These are phyloP conservation scores for Metschnikowia colocasiae DNA, from an alignment of 805 yeast species.

Conservation along the genomic window DNA sequence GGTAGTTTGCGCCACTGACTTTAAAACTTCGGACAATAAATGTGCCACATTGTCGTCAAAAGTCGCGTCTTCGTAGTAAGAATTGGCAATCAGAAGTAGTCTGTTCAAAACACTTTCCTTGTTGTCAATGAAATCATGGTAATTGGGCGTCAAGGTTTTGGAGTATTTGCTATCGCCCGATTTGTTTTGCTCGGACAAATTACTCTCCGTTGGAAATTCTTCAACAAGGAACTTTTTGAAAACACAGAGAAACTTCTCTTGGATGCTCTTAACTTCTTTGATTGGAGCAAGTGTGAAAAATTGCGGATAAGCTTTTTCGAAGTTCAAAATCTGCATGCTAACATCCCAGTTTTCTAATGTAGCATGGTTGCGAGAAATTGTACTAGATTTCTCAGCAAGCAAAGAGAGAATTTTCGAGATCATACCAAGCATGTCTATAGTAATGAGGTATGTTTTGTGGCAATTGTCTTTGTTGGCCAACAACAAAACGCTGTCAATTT, in stretches of 20 bases:
- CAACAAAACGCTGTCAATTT: constrained; percentile 32
- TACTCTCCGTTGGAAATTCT: constrained; percentile 25
- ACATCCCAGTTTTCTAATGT: constrained; percentile 43
- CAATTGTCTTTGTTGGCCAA: constrained; percentile 9
- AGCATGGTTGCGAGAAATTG: constrained; percentile 42
- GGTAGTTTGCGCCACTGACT: constrained; percentile 25
- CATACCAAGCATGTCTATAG: constrained; percentile 29
- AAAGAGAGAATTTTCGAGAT: constrained; percentile 29
- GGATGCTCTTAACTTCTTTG: constrained; percentile 31
- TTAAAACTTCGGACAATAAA: constrained; percentile 23
- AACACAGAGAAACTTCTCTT: constrained; percentile 37
- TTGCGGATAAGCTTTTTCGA: constrained; percentile 15
- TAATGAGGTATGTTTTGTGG: constrained; percentile 19
- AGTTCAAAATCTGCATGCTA: constrained; percentile 31
- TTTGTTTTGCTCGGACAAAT: constrained; percentile 9
- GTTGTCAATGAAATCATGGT: constrained; percentile 39
- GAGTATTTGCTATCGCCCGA: constrained; percentile 10
- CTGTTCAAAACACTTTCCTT: constrained; percentile 40
- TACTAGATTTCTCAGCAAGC: constrained; percentile 30
- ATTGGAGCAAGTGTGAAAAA: constrained; percentile 12
- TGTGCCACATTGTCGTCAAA: constrained; percentile 6
- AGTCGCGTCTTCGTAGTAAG: constrained; percentile 26
- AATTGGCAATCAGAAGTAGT: constrained; percentile 35
- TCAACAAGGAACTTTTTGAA: constrained; percentile 31
- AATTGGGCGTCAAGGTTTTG: constrained; percentile 36